Evolutionary conservation across 2,329 filamentous ascomycete genomes (phyloP).

Genomic region (Claviceps capensis): DNA sequence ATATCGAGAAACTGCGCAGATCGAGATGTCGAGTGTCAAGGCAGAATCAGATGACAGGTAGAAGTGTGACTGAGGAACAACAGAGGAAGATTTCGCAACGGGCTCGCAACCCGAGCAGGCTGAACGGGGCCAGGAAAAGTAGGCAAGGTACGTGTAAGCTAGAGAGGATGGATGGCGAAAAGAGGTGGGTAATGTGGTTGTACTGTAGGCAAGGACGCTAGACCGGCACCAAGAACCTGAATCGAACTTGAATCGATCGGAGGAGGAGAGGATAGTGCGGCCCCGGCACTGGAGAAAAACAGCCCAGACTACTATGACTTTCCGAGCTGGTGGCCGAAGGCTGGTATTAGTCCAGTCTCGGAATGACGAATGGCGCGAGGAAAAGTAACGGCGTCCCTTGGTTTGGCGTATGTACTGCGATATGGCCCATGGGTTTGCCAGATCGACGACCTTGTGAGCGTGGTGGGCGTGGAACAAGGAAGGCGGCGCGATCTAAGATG

Average conservation of each 20-base stretch:
- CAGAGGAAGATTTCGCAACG: not conserved
- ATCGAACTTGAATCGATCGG: conserved; percentile 2
- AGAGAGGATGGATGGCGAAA: not conserved
- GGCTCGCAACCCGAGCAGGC: not conserved
- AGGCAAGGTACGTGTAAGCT: not conserved
- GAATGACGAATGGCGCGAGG: not conserved
- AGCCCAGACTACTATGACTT: not conserved
- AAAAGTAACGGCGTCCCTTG: not conserved
- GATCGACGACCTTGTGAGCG: not conserved
- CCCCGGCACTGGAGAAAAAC: not conserved
- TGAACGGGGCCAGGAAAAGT: not conserved
- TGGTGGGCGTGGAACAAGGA: not conserved
- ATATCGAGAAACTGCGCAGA: not conserved
- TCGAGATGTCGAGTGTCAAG: not conserved
- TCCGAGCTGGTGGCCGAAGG: not conserved
- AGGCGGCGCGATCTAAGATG: no score
- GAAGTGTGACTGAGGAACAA: not conserved
- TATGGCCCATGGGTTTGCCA: not conserved
- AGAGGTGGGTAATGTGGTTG: conserved; percentile 2
- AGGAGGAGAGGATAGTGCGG: not conserved
- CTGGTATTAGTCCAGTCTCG: not conserved
- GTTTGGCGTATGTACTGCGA: not conserved
- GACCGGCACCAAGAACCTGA: conserved; percentile 1
- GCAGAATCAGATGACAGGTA: not conserved
- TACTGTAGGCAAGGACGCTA: conserved; percentile 5